Evolutionary conservation across 305 asterid species (phyloP), one percentile per base, ranked within the genome.

Genomic region (Solanum chacoense): DNA sequence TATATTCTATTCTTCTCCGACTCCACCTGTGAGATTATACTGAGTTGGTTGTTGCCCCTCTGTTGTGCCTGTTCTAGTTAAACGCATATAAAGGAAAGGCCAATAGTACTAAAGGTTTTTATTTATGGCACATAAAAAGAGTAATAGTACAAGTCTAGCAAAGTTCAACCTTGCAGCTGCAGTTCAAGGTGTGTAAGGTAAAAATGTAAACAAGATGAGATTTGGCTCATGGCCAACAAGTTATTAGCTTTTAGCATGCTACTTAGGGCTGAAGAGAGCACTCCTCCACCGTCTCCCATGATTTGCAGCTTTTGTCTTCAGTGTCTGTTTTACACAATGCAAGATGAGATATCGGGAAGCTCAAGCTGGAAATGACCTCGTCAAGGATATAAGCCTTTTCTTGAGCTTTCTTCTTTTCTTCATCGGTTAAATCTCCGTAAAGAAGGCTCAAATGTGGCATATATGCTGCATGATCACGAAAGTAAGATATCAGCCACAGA

Each of bases 371-470:
- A 37, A 96, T 94, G 91, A 88, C 85, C 29, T 93, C 92, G 69
- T 96, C 99, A 0, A 97, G 94, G 76, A 89, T 88, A 72, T 90
- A 90, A 88, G 94, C 98, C 90, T 92, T 97, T 88, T 91, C 96
- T 91, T 89, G 94, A 87, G 98, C 98, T 8, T 89, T 86, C 91
- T 91, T 94, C 94, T 96, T 95, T 91, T 92, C 95, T 85, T 95
- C 98, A 1, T 93, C 98, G 1, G 95, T 90, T 81, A 94, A 87
- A 69, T 96, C 98, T 11, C 93, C 98, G 71, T 97, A 95, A 8
- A 96, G 93, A 86, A 97, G 93, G 94, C 98, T 97, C 92, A 97
- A 88, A 92, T 97, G 99, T n/a, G 99, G 99, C 99, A 95, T 95
- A 90, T 94, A 97, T 78, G 98, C 99, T 97, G 94, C 89, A 91